Evolutionary conservation across 2,329 filamentous ascomycete species (phyloP).

Genomic region (Nannizzia gypsea): DNA sequence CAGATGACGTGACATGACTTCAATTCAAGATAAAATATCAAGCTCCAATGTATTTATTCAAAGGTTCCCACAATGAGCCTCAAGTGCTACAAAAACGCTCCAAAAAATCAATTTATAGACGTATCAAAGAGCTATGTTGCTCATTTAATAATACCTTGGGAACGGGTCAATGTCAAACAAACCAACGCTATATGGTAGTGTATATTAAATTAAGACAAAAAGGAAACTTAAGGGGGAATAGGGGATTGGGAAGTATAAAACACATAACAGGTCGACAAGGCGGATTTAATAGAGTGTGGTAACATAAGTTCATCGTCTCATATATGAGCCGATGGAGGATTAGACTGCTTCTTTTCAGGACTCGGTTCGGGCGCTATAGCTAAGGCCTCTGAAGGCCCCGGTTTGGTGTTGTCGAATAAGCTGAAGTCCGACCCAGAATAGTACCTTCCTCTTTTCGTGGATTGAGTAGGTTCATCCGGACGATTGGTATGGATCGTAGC

Average conservation of each 20-base stretch:
- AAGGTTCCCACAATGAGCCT: too few relatives aligned
- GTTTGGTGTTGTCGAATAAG: constrained; percentile 4
- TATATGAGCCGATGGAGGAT: background rate
- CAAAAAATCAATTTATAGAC: background rate
- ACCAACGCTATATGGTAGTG: background rate
- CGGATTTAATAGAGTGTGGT: background rate
- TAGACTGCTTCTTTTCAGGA: background rate
- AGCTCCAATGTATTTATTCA: background rate
- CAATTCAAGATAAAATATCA: background rate
- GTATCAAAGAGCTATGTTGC: background rate
- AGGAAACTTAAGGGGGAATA: background rate
- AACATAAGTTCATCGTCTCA: background rate
- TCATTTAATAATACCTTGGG: background rate
- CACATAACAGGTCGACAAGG: background rate
- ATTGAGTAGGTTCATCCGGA: background rate
- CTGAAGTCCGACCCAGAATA: constrained; percentile 1
- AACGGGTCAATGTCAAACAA: background rate
- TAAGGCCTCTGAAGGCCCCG: background rate
- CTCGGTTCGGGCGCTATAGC: background rate
- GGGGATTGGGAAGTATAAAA: background rate
- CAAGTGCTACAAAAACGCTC: too few relatives aligned
- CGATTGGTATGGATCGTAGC: background rate
- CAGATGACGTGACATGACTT: background rate
- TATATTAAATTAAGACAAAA: background rate
- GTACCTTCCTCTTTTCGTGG: constrained; percentile 7